A percentile compares a stretch with the other conserved stretches of the same genome.
Conservation (phyloP, 306 rosid genomes). For the Ormosia emarginata region DNA sequence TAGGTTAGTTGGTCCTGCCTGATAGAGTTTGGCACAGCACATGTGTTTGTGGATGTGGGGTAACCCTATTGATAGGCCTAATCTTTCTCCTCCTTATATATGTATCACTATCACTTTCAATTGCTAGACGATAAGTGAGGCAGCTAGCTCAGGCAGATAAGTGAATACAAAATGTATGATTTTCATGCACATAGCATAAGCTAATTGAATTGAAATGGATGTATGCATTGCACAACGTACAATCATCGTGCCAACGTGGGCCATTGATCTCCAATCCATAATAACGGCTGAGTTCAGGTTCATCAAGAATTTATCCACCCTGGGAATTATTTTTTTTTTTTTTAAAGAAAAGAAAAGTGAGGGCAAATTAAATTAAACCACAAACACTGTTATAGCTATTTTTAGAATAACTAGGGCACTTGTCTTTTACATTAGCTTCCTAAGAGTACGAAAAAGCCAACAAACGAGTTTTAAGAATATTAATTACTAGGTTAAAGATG, state of each 20-base stretch:
- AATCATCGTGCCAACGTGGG: neutral
- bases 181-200: neutral
- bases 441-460: neutral
- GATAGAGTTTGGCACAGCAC: constrained; percentile 26
- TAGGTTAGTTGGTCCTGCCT: constrained; percentile 35
- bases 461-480: neutral
- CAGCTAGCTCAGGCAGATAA: neutral
- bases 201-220: neutral
- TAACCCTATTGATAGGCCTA: neutral
- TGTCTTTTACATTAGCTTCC: neutral
- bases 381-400: neutral
- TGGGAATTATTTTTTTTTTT: no score
- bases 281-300: neutral
- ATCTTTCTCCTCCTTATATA: neutral
- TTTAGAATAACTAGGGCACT: neutral
- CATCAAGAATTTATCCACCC: neutral
- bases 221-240: neutral
- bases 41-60: constrained; percentile 32
- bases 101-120: constrained; percentile 24
- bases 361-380: neutral
- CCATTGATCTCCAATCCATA: neutral
- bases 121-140: neutral
- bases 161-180: neutral
- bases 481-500: neutral
- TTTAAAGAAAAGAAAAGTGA: neutral